These are phyloP conservation scores for Sequoia sempervirens DNA, from an alignment of 75 land plant genomes.

Conservation along the genomic window DNA sequence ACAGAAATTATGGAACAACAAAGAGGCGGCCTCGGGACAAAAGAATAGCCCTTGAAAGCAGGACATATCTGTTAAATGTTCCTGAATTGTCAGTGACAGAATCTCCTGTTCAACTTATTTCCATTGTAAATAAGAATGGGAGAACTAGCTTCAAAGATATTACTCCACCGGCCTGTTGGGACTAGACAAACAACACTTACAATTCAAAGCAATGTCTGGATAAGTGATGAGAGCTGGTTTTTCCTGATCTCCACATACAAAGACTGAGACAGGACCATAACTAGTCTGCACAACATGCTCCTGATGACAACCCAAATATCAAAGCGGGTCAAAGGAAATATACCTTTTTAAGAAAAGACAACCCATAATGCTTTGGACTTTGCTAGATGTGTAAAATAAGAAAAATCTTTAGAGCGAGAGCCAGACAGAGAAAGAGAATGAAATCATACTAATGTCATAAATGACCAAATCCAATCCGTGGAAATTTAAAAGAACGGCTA, in stretches of 20 bases:
- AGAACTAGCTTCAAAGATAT: not conserved
- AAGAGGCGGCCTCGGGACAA: slow-evolving; percentile 74
- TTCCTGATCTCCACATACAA: slow-evolving; percentile 71
- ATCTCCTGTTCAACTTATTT: not conserved
- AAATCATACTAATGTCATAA: not conserved
- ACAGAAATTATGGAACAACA: slow-evolving; percentile 89
- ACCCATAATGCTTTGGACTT: not conserved
- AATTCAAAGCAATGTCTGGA: slow-evolving; percentile 82
- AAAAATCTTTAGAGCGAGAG: not conserved
- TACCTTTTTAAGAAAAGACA: not conserved
- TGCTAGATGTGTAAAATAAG: not conserved
- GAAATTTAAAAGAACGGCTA: not conserved
- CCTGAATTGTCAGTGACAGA: not conserved
- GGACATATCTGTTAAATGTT: slow-evolving; percentile 52
- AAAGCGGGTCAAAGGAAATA: not conserved
- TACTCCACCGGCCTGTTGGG: not conserved
- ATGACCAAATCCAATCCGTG: not conserved
- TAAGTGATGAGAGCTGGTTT: slow-evolving; percentile 92
- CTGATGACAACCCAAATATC: slow-evolving; percentile 29
- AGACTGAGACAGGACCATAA: slow-evolving; percentile 63
- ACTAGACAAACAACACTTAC: slow-evolving; percentile 36
- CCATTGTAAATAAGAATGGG: not conserved
- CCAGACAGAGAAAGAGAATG: not conserved
- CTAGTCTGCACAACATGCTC: slow-evolving; percentile 63
- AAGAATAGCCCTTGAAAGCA: slow-evolving; percentile 89